These are phyloP conservation scores for Panaeolus papilionaceus DNA, from an alignment of 768 basidiomycete genomes.

Conservation along the genomic window DNA sequence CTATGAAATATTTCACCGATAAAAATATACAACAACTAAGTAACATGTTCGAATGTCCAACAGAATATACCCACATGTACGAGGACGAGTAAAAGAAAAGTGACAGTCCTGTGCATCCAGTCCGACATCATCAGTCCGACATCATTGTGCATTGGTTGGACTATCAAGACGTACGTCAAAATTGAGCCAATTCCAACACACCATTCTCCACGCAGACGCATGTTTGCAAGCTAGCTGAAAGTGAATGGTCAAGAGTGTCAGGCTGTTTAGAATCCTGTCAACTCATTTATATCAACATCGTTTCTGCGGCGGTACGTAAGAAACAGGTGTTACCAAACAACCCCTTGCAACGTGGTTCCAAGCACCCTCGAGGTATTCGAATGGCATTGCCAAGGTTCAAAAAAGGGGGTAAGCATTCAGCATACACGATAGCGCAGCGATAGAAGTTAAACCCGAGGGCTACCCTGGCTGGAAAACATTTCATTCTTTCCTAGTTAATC, in stretches of 20 bases:
- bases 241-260: not conserved
- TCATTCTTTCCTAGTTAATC: not conserved
- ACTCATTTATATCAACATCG: slow-evolving; percentile 11
- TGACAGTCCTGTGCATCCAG: slow-evolving; percentile 43
- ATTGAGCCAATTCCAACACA: slow-evolving; percentile 76
- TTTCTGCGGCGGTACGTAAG: slow-evolving; percentile 9
- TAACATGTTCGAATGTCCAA: not conserved
- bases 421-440: no score
- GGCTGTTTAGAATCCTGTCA: not conserved
- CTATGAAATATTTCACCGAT: slow-evolving; percentile 39
- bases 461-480: not conserved
- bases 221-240: slow-evolving; percentile 1
- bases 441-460: no score
- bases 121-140: not conserved
- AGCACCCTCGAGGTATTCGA: slow-evolving; percentile 2
- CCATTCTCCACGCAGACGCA: slow-evolving; percentile 72
- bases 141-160: slow-evolving; percentile 22
- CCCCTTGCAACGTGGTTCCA: slow-evolving; percentile 5
- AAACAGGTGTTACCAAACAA: not conserved
- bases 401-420: not conserved
- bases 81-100: slow-evolving; percentile 75
- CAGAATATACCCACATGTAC: slow-evolving; percentile 63
- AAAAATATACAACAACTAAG: slow-evolving; percentile 20
- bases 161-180: slow-evolving; percentile 61
- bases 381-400: not conserved